Evolutionary conservation across 176 grass and related monocot species (phyloP).

Genomic region (Bolboschoenus planiculmis): DNA sequence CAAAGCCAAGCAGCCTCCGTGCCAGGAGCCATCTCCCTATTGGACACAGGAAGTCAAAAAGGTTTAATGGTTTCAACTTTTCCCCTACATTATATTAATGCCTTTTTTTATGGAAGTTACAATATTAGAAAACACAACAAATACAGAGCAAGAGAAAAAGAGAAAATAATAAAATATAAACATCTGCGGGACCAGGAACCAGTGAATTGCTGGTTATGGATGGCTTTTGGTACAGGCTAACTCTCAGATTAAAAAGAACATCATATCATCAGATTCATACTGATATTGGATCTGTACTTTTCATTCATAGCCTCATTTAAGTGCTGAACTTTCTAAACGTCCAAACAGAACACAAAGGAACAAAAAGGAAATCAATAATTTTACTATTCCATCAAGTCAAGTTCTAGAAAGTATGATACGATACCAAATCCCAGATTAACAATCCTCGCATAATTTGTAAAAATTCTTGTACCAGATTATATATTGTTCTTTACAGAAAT

Average conservation of each 20-base stretch:
- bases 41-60: constrained; percentile 21
- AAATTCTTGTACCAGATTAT: background rate
- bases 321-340: background rate
- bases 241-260: background rate
- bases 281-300: background rate
- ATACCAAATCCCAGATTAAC: background rate
- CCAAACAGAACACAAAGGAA: background rate
- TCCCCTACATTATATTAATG: background rate
- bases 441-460: background rate
- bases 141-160: background rate
- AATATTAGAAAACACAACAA: constrained; percentile 1
- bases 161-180: constrained; percentile 1
- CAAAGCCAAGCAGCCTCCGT: constrained; percentile 95
- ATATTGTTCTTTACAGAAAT: background rate
- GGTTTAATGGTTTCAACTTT: constrained; percentile 7
- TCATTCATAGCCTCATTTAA: background rate
- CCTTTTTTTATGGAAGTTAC: background rate
- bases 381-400: background rate
- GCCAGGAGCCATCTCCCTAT: constrained; percentile 94
- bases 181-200: background rate
- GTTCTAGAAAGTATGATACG: background rate
- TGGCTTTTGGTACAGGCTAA: background rate
- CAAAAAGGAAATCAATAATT: background rate
- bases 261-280: background rate
- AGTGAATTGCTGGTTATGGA: background rate